Evolutionary conservation across 2,329 filamentous ascomycete genomes (phyloP), one percentile per base, ranked within the genome.

Genomic region (Aspergillus udagawae): DNA sequence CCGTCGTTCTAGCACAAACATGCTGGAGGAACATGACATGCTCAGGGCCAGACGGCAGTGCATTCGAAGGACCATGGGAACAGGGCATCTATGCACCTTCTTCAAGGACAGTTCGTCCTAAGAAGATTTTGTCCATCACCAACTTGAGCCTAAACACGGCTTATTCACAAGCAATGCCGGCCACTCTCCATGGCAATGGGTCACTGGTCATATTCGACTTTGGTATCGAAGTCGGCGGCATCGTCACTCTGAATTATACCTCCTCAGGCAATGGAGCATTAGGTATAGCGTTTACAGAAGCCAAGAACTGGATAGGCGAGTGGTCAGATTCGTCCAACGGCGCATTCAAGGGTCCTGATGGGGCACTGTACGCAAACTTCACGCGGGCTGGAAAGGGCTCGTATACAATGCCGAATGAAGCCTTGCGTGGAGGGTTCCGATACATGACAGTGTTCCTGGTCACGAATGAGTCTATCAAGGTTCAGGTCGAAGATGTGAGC

Each of bases 141-240:
- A 6, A 35, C 32, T 17, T 35, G 32, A 35, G 32, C 32, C 32
- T 17, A 12, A 17, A 14, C 32, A 17, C 14, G 5, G 32, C 32
- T 35, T 35, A 35, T 35, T 12, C 32, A 14, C 32, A 35, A 35
- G 32, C 12, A 14, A 35, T 35, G 32, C 32, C 32, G 32, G 32
- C 5, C 12, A 35, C 32, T 35, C 32, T 35, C 14, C 32, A 62
- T 8, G 74, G 76, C 10, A 83, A 84, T 63, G 81, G 79, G 10
- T 82, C 80, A 3, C 73, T 76, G n/a, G 67, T 83, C 1, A 79
- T 85, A 1, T 83, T 84, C 56, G 83, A 86, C 67, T 86, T 86
- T 65, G 83, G 82, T 3, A 73, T 78, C 25, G 82, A 85, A 65
- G 82, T 86, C 4, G 83, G 83, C 41, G 83, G 83, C 4, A 79